phyloP scores from a whole-genome alignment of 169 alveolate genomes.

The Cryptosporidium sp. region DNA sequence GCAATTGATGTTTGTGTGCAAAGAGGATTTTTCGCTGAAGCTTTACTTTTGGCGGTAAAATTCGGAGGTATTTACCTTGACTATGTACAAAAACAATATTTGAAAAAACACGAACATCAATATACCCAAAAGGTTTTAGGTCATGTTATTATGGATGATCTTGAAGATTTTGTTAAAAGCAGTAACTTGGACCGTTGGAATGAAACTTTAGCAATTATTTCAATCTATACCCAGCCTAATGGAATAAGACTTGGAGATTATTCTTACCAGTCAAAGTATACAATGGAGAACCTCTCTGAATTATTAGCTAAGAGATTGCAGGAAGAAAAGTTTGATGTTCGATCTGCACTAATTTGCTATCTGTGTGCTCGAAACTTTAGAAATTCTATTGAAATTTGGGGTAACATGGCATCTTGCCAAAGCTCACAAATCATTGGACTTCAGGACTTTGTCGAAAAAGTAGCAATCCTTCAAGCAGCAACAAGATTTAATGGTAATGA shows the following conservation, averaged over 20 bases:
- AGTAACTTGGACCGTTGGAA: conserved; percentile 77
- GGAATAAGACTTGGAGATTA: conserved; percentile 10
- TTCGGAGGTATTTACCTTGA: conserved; percentile 79
- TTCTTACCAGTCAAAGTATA: conserved; percentile 42
- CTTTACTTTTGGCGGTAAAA: conserved; percentile 78
- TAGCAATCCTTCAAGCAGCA: conserved; percentile 80
- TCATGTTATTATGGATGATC: conserved; percentile 65
- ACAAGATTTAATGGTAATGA: conserved; percentile 78
- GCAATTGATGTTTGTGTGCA: conserved; percentile 81
- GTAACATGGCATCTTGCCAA: conserved; percentile 81
- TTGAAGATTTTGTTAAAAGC: conserved; percentile 70
- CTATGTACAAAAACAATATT: conserved; percentile 79
- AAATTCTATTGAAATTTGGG: conserved; percentile 84
- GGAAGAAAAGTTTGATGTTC: conserved; percentile 77
- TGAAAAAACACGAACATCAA: conserved; percentile 57
- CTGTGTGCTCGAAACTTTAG: conserved; percentile 84
- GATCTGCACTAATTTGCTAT: conserved; percentile 85
- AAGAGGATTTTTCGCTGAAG: conserved; percentile 78
- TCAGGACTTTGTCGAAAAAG: conserved; percentile 81
- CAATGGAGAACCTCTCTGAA: conserved; percentile 68
- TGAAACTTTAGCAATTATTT: conserved; percentile 69
- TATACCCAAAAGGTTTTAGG: conserved; percentile 68
- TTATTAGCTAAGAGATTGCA: conserved; percentile 66
- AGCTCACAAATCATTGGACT: conserved; percentile 77
- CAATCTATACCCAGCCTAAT: conserved; percentile 69